Evolutionary conservation across 129 eudicot genomes (phyloP), one percentile per base, ranked within the genome.

Genomic region (Pulicaria dysenterica): DNA sequence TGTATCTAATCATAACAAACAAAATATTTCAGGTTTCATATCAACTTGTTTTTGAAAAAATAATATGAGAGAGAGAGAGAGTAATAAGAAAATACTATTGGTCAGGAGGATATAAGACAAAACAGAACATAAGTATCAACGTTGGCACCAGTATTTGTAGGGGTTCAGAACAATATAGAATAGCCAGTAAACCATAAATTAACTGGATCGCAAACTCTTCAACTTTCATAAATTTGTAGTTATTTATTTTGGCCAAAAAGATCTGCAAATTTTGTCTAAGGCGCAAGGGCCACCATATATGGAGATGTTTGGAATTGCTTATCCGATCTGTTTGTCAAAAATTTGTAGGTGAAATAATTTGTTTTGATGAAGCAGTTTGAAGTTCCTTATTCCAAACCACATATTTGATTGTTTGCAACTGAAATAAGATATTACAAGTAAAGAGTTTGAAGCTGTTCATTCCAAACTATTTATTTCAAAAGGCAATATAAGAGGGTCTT

Each of bases 1-100:
- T 65, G 70, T 8, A 41, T 51, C 48, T 57, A 57, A 42, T 34
- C 4, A 71, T 65, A 46, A 24, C 72, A 42, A 17, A 42, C 8
- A 31, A 57, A 44, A 45, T 57, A 46, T 57, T 71, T 56, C 31
- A 11, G 13, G 44, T 47, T 31, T 24, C 57, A 67, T 13, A 41
- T 63, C 50, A 16, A 42, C 4, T 8, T 0, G 40, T 2, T 8
- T 24, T 24, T 2, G 2, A 0, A 24, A 24, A 24, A 24, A 24
- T 1, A 24, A 24, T 24, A 24, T 24, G 15, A 14, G 45, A 44
- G 51, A 19, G 40, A 31, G 16, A 15, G 37, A 46, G 6, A 39
- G 59, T 31, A 39, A 72, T 50, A n/a, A 24, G 55, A 44, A 64
- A 45, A 44, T 19, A 44, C 41, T 17, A 44, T 19, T 11, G 9